A percentile compares a stretch with the other conserved stretches of the same genome.
Evolutionary conservation across 495 filamentous ascomycete genomes (phyloP).

Genomic region (Cudoniella acicularis): DNA sequence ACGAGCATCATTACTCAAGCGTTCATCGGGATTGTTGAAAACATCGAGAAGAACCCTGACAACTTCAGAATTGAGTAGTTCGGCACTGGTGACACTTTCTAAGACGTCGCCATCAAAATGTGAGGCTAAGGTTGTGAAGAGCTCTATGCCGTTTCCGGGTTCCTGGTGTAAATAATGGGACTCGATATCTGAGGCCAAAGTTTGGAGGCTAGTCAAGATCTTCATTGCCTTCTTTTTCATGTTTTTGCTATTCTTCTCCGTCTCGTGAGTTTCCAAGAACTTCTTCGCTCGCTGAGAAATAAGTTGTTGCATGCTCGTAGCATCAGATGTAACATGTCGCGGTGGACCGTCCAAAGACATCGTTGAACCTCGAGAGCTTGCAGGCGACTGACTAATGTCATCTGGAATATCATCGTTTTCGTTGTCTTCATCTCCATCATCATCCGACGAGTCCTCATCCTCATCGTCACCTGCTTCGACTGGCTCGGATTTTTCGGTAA

Average conservation of each 20-base stretch:
- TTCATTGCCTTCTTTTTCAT: conserved; percentile 73
- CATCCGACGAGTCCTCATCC: conserved; percentile 34
- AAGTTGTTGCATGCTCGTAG: conserved; percentile 64
- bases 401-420: conserved; percentile 65
- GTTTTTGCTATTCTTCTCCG: conserved; percentile 59
- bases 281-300: conserved; percentile 71
- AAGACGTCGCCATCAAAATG: conserved; percentile 85
- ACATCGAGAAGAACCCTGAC: conserved; percentile 78
- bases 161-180: conserved; percentile 58
- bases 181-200: conserved; percentile 66
- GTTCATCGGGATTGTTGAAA: conserved; percentile 64
- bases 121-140: conserved; percentile 76
- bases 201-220: conserved; percentile 70
- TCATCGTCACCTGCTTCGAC: conserved; percentile 46
- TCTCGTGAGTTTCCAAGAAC: conserved; percentile 82
- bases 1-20: conserved; percentile 58
- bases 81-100: conserved; percentile 95
- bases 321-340: conserved; percentile 41
- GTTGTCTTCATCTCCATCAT: conserved; percentile 48
- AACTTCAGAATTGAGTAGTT: conserved; percentile 85
- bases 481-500: conserved; percentile 23
- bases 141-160: conserved; percentile 49
- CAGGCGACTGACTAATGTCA: conserved; percentile 68
- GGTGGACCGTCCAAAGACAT: conserved; percentile 52
- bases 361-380: conserved; percentile 54